Base-by-base conservation (phyloP, 257 asterid species). In the Fraxinus quadrangulata region DNA sequence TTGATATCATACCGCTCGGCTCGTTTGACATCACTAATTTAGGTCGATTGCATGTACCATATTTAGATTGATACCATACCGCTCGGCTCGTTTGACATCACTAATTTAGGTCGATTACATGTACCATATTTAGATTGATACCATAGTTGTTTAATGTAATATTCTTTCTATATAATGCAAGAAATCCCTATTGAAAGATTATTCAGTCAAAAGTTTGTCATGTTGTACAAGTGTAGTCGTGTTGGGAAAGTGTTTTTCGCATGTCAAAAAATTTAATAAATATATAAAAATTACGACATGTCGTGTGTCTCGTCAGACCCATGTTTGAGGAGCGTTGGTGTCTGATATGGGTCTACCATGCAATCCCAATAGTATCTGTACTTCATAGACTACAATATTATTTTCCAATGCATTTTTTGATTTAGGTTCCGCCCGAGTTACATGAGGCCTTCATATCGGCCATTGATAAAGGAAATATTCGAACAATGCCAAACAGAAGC, bases 401-500 rank as follows among this genome's bases (percentile, higher is more conserved):
- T 42, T 76, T 42, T 19, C 39, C 11, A 24, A 67, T 6, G 13
- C 75, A 33, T 63, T 40, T 59, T 45, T 47, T 81, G 77, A 39
- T 45, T n/a, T 70, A 83, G 92, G 83, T 88, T 66, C 92, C 92
- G 7, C 79, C 83, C 9, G 86, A 83, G 81, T 77, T 88, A 21
- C 87, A 61, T 14, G 84, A 81, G 45, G 87, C 92, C 0, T 88
- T 88, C 83, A 16, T 88, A 37, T 34, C 71, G 61, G 89, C 90
- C 5, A 73, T 88, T 39, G 87, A 88, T 9, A 84, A 84, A 77
- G 92, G 92, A 14, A 80, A 75, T 54, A 86, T 88, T 34, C 81
- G 84, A 73, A 83, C 90, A 33, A 88, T 88, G 92, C 87, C 89
- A 1, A 88, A 88, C 80, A 74, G 85, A 75, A 88, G 87, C 86